phyloP scores from a whole-genome alignment of 2,329 filamentous ascomycete genomes.

The Sphaerostilbella broomeana region DNA sequence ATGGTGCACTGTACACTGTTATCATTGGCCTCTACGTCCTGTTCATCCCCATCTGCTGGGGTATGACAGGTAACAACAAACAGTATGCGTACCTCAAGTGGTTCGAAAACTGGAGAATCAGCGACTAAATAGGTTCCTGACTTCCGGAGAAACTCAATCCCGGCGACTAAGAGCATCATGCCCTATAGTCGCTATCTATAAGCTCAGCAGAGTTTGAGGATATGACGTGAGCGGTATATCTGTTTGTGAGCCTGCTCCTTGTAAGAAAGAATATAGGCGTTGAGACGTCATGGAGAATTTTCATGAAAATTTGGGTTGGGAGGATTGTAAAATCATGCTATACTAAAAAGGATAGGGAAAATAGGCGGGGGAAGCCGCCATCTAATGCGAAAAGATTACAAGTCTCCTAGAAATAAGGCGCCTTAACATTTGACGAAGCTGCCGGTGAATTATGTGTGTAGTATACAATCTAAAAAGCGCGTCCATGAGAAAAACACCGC shows the following conservation, averaged over 20 bases:
- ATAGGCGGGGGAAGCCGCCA: conserved; percentile 19
- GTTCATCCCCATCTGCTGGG: conserved; percentile 93
- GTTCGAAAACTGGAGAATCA: conserved; percentile 81
- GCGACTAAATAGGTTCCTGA: conserved; percentile 41
- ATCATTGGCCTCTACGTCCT: conserved; percentile 79
- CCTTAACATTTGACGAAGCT: too few relatives aligned
- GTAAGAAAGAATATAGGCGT: conserved; percentile 15
- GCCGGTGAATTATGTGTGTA: too few relatives aligned
- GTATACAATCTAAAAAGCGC: background rate
- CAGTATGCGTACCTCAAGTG: conserved; percentile 92
- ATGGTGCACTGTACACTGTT: conserved; percentile 63
- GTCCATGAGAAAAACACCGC: too few relatives aligned
- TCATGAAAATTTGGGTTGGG: conserved; percentile 19
- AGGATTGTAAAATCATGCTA: conserved; percentile 12
- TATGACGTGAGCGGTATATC: conserved; percentile 10
- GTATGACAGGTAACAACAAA: conserved; percentile 79
- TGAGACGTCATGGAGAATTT: conserved; percentile 16
- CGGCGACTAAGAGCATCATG: too few relatives aligned
- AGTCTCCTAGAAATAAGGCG: conserved; percentile 17
- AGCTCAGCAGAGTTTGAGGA: too few relatives aligned
- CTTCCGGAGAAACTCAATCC: too few relatives aligned
- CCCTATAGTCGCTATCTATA: too few relatives aligned
- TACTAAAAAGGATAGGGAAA: conserved; percentile 17
- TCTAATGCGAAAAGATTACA: conserved; percentile 26
- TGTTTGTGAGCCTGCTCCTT: conserved; percentile 1